Evolutionary conservation across 495 filamentous ascomycete species (phyloP).

Genomic region (Aspergillus affinis): DNA sequence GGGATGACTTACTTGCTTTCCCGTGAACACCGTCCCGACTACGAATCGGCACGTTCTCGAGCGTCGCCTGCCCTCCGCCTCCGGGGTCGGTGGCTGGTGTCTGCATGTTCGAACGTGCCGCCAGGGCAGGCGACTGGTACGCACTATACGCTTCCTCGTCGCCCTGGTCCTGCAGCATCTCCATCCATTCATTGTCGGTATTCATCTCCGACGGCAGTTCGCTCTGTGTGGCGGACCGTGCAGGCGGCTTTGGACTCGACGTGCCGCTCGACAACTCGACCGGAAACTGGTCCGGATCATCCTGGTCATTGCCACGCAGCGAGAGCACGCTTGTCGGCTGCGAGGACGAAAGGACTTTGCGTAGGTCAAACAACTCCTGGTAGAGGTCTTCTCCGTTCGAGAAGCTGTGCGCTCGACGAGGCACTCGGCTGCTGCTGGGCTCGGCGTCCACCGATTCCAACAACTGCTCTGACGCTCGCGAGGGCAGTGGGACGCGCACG

Average conservation of each 20-base stretch:
- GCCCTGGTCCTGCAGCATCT: too few species aligned
- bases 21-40: neutral
- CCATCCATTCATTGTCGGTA: neutral
- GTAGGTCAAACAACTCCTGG: neutral
- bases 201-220: neutral
- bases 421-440: neutral
- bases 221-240: neutral
- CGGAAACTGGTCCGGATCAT: neutral
- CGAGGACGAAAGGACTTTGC: neutral
- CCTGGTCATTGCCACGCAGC: neutral
- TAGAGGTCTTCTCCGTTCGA: neutral
- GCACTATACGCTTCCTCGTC: too few species aligned
- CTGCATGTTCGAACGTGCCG: too few species aligned
- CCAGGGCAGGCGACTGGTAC: too few species aligned
- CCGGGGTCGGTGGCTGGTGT: too few species aligned
- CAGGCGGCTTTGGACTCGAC: neutral
- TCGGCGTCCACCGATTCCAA: too few species aligned
- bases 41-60: too few species aligned
- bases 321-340: neutral
- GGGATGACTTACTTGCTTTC: neutral
- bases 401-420: neutral
- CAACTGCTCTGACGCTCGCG: too few species aligned
- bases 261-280: neutral
- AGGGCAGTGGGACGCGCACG: too few species aligned
- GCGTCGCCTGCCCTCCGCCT: too few species aligned